Evolutionary conservation across 2,329 filamentous ascomycete species (phyloP), one percentile per base, ranked within the genome.

Genomic region (Colletotrichum caudatum): DNA sequence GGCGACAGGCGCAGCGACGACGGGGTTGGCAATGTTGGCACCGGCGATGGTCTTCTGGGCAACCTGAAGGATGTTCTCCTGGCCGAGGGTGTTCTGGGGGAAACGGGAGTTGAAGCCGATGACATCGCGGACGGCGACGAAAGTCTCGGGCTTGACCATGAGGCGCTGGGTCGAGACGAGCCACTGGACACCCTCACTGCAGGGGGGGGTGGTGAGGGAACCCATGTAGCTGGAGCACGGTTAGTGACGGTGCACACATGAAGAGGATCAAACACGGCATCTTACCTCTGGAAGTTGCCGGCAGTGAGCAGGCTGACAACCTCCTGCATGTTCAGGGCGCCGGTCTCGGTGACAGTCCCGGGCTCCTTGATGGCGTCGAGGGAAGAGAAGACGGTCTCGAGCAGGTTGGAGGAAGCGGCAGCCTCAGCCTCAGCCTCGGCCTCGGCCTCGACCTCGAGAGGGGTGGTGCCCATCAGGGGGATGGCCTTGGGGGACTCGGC

Each of bases 181-280:
- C 85, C 85, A 87, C 71, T 77, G 77, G 39, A 87, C 84, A 29
- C 80, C 81, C 75, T 87, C 85, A 18, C 78, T 78, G 79, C 85
- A 87, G 3, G 85, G 85, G 26, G 85, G 85, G 11, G 84, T 86
- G 16, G 85, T 87, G 46, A 87, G 79, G 5, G 84, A 86, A 35
- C 85, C 85, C 2, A 80, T 76, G 77, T 87, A 85, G 33, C 79
- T 82, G 60, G 23, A 37, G 7, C 5, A 23, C 26, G 12, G 59
- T 70, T 59, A 67, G 65, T 26, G 3, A 29, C 12, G 18, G 14
- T 5, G 14, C 18, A 48, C 16, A 46, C 8, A n/a, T 26, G 4
- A 46, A 26, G 2, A 16, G 20, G 37, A 16, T 8, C 44, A 41
- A 33, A 46, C 39, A 8, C n/a, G 37, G 26, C 1, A 29, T 71